Base-by-base conservation (phyloP, 2,329 filamentous ascomycete genomes). In the Trichoderma aggressivum region DNA sequence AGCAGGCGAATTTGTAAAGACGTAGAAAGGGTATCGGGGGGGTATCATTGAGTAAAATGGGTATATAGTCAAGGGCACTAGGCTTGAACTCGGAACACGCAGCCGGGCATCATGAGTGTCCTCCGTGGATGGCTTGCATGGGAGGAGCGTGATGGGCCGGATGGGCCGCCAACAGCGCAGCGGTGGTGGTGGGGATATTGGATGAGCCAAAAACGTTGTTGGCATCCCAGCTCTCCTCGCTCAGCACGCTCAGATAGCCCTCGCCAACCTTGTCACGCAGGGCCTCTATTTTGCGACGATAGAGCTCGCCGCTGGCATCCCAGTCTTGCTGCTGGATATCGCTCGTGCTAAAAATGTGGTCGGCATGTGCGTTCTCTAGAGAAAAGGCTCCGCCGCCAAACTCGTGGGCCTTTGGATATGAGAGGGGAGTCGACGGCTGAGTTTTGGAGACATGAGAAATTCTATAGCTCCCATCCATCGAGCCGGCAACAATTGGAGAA, bases 241-340 rank as follows among this genome's bases (percentile, higher is more conserved):
- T 92, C 64, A 98, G 84, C 16, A 92, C 93, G 73, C 90, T 94
- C 50, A 99, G 87, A 87, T 97, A 99, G 47, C 90, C 92, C 76
- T 90, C 93, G 36, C 94, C 94, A 74, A 97, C 91, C 77, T 95
- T 93, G 77, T 91, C 91, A 73, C 94, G 91, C 68, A 98, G 83
- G 3, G 92, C 90, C 80, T 97, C 94, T 69, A 98, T 91, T 80
- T 96, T 96, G 79, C 92, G 92, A 71, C 92, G 90, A 81, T 97
- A 98, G 8, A 93, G 84, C 77, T 96, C 93, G 68, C 92, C 91
- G 71, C 89, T 88, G 56, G 88, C 83, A 72, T 90, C 89, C 87
- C 90, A 93, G 71, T 91, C 86, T 59, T 85, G 82, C 28, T 79
- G 53, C 30, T 58, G 71, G 73, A 39, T 60, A 32, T 60, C 67